A percentile compares a stretch with the other conserved stretches of the same genome.
phyloP scores from a whole-genome alignment of 2,329 filamentous ascomycete species.

The Trichoderma gracile region DNA sequence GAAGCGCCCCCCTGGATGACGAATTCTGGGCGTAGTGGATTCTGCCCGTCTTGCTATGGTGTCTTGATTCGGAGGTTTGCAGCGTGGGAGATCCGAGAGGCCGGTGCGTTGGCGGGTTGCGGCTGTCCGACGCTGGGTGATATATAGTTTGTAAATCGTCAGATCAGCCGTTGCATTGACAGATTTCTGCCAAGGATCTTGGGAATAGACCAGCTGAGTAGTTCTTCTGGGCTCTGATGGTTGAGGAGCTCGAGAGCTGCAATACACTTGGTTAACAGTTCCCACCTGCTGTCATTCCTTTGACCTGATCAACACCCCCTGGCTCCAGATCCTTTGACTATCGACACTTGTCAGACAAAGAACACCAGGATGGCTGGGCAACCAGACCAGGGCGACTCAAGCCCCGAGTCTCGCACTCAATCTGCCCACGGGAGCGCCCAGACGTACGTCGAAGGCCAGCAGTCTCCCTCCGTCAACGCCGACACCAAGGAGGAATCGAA shows the following conservation, averaged over 20 bases:
- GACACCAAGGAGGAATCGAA: not conserved
- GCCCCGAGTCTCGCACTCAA: constrained; percentile 13
- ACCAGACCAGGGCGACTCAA: constrained; percentile 1
- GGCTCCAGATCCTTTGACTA: not conserved
- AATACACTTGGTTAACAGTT: too few species aligned
- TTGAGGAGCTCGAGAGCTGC: too few species aligned
- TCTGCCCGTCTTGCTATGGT: not conserved
- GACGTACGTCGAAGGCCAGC: constrained; percentile 14
- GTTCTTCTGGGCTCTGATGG: too few species aligned
- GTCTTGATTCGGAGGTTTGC: not conserved
- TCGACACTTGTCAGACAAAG: not conserved
- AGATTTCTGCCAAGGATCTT: not conserved
- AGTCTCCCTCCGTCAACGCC: not conserved
- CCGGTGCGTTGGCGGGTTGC: constrained; percentile 1
- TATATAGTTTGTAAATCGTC: constrained; percentile 3
- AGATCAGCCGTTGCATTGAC: not conserved
- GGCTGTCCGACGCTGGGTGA: not conserved
- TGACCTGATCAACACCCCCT: not conserved
- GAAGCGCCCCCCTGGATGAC: not conserved
- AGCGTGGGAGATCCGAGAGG: not conserved
- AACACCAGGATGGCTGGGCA: not conserved
- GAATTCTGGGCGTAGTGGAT: not conserved
- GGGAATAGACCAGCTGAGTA: too few species aligned
- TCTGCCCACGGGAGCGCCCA: constrained; percentile 17
- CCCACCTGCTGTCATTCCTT: not conserved